Base-by-base conservation (phyloP, 2,329 filamentous ascomycete genomes). In the Phialophora tarda region DNA sequence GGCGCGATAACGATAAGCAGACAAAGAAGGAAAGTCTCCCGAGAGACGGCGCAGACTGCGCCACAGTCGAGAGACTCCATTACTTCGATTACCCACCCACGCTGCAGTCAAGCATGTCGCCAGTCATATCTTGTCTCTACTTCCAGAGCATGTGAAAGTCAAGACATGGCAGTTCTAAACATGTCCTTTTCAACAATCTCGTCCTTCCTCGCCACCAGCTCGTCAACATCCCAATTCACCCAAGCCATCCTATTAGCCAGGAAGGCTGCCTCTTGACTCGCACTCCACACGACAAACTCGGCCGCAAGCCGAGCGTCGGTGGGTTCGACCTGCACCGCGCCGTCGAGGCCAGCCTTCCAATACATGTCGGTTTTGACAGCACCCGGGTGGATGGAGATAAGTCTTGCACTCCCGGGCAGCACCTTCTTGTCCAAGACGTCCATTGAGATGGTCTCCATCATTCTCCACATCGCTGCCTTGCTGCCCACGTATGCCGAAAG, bases 401-500 rank as follows among this genome's bases (percentile, higher is more conserved):
- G 4, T 11, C 58, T 32, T 14, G 26, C 58, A 10, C 58, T 28
- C 14, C 44, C 58, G 4, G 58, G 44, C 10, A 60, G 23, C 11
- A 51, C 58, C 12, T 14, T 51, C 7, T 21, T 8, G 11, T 47
- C 24, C 26, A 28, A 32, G 11, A n/a, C 28, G 28, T 60, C 58
- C 41, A 60, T n/a, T 1, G 58, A 50, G 14, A 60, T 60, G 17
- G 21, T n/a, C 57, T 60, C 58, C 41, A 60, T 60, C 58, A 60
- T 60, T 24, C 44, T 24, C 58, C 44, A 60, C 44, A 60, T 50
- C 28, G 58, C 58, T 28, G 58, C 58, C 44, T 60, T 60, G n/a
- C 44, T 60, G 12, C 14, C 58, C 10, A 12, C 57, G 28, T 60
- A 51, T 32, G 58, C 41, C 10, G 58, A 60, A 30, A 60, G 26